phyloP scores from a whole-genome alignment of 2,329 filamentous ascomycete species.

The Aureobasidium namibiae region DNA sequence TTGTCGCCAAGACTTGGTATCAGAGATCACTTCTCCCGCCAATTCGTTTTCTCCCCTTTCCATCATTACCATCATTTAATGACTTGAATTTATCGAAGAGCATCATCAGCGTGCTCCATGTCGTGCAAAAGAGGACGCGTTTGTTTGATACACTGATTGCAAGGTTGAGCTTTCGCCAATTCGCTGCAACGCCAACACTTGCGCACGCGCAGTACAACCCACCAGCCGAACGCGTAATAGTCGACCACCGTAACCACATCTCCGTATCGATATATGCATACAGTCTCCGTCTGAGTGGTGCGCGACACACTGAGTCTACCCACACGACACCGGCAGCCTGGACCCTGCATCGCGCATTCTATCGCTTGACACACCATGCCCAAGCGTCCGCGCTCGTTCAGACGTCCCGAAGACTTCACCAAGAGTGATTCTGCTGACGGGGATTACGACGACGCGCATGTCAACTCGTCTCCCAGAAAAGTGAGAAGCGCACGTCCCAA shows the following conservation, averaged over 20 bases:
- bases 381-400: conserved; percentile 6
- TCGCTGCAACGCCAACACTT: background rate
- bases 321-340: background rate
- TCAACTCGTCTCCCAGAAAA: conserved; percentile 18
- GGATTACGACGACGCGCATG: conserved; percentile 24
- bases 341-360: background rate
- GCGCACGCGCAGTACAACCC: background rate
- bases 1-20: background rate
- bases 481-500: conserved; percentile 6
- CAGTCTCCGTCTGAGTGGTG: background rate
- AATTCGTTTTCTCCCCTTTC: background rate
- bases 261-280: background rate
- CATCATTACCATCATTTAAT: conserved; percentile 7
- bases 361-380: conserved; percentile 4
- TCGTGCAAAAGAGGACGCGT: background rate
- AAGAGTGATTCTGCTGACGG: conserved; percentile 30
- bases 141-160: conserved; percentile 1
- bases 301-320: background rate
- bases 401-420: conserved; percentile 27
- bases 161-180: background rate
- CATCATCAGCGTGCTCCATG: conserved; percentile 4
- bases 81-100: conserved; percentile 2
- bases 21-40: background rate
- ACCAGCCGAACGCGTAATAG: background rate
- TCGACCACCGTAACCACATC: background rate